Conservation (phyloP, 257 asterid genomes). For the Capsicum pubescens region DNA sequence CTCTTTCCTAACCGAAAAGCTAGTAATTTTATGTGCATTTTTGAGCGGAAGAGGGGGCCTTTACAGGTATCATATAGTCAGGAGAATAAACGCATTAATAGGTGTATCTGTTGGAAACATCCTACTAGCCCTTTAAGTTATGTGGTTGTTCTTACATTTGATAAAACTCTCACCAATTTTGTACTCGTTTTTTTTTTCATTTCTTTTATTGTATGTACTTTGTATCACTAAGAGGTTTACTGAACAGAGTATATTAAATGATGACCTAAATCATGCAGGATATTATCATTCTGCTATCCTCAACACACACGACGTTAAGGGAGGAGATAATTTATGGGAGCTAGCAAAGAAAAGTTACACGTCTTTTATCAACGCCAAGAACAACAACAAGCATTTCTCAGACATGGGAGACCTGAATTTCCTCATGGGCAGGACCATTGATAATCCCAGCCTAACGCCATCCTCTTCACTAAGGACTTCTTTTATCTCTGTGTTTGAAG, state of each 20-base stretch:
- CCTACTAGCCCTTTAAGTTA: neutral
- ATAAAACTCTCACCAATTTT: too few relatives aligned
- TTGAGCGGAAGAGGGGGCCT: too few relatives aligned
- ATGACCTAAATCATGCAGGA: conserved; percentile 49
- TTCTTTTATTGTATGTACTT: too few relatives aligned
- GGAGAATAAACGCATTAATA: too few relatives aligned
- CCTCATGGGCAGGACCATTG: conserved; percentile 89
- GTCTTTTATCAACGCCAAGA: conserved; percentile 63
- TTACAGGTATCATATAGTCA: too few relatives aligned
- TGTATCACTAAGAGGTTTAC: too few relatives aligned
- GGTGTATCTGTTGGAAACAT: neutral
- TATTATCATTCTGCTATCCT: conserved; percentile 89
- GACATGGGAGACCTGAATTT: conserved; percentile 88
- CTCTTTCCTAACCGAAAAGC: too few relatives aligned
- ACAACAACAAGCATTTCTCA: conserved; percentile 71
- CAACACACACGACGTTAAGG: conserved; percentile 68
- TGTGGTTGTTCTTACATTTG: too few relatives aligned
- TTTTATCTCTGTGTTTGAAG: conserved; percentile 74
- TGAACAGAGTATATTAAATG: neutral
- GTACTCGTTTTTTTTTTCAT: too few relatives aligned
- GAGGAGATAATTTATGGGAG: conserved; percentile 71
- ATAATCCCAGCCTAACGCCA: conserved; percentile 83
- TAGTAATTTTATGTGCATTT: too few relatives aligned
- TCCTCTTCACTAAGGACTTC: conserved; percentile 77
- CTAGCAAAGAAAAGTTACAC: conserved; percentile 62